Percentiles rank a stretch among this genome's conserved stretches.
phyloP scores from a whole-genome alignment of 169 alveolate genomes.

The Cyclospora cayetanensis region DNA sequence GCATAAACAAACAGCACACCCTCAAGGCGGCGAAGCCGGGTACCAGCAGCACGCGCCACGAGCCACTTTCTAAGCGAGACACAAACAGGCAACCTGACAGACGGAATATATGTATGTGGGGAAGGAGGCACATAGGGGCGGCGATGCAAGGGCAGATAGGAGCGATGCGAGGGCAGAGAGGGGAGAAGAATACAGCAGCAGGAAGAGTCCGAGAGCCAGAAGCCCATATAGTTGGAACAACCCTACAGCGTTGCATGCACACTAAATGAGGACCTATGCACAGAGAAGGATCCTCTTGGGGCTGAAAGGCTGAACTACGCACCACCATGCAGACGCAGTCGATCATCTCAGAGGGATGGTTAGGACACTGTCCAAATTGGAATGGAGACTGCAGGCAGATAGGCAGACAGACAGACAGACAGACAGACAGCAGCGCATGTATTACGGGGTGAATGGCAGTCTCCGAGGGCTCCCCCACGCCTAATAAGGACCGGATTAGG shows the following conservation, averaged over 20 bases:
- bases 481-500: too few relatives aligned
- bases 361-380: constrained; percentile 90
- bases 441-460: too few relatives aligned
- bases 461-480: too few relatives aligned
- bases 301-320: too few relatives aligned
- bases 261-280: too few relatives aligned
- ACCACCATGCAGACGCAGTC: constrained; percentile 88
- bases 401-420: background rate
- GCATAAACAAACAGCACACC: background rate
- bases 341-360: constrained; percentile 89
- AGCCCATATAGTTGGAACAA: too few relatives aligned
- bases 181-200: background rate
- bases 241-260: too few relatives aligned
- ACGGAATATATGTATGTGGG: background rate
- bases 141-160: background rate
- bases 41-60: background rate
- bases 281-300: too few relatives aligned
- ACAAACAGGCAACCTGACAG: background rate
- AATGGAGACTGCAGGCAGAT: constrained; percentile 84
- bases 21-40: background rate
- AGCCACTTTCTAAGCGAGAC: background rate
- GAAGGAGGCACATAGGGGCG: background rate
- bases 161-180: background rate
- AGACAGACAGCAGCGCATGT: background rate
- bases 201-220: too few relatives aligned